Percentiles rank a stretch among this genome's conserved stretches.
Conservation (phyloP, 169 alveolate genomes). For the Fabrea salina region DNA sequence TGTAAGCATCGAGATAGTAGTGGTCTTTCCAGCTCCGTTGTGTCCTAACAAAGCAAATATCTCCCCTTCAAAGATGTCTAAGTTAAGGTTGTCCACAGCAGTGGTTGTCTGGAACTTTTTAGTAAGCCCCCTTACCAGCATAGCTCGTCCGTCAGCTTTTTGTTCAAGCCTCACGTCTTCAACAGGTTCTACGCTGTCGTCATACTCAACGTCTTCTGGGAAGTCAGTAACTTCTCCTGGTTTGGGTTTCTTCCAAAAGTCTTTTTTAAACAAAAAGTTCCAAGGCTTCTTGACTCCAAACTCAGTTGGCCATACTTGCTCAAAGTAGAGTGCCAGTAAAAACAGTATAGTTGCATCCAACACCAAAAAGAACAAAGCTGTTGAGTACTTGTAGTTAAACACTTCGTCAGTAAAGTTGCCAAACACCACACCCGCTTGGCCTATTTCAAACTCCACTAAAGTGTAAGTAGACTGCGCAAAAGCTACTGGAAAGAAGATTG, state of each 20-base stretch:
- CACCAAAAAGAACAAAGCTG: conserved; percentile 4
- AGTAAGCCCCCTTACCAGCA: conserved; percentile 43
- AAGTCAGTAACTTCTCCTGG: conserved; percentile 25
- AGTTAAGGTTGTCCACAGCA: conserved; percentile 61
- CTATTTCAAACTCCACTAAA: conserved; percentile 19
- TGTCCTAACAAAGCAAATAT: conserved; percentile 85
- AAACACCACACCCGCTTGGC: conserved; percentile 23
- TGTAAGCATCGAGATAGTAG: conserved; percentile 77
- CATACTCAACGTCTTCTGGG: no score
- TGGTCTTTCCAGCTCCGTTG: conserved; percentile 91
- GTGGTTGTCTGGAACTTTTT: conserved; percentile 52
- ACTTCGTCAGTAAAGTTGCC: not conserved
- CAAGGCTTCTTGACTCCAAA: conserved; percentile 58
- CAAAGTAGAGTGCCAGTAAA: conserved; percentile 45
- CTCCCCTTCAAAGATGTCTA: conserved; percentile 74
- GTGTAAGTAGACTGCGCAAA: conserved; percentile 20
- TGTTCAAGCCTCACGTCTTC: conserved; percentile 21
- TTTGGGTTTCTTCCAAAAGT: conserved; percentile 40
- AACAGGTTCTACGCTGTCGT: not conserved
- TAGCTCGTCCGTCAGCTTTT: conserved; percentile 49
- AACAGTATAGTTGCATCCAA: conserved; percentile 34
- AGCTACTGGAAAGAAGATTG: conserved; percentile 33
- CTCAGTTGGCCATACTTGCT: conserved; percentile 60
- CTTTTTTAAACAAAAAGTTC: conserved; percentile 47
- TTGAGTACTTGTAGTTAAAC: conserved; percentile 8